Conservation (phyloP, 805 yeast species). For the Sugiyamaella mastotermitis region DNA sequence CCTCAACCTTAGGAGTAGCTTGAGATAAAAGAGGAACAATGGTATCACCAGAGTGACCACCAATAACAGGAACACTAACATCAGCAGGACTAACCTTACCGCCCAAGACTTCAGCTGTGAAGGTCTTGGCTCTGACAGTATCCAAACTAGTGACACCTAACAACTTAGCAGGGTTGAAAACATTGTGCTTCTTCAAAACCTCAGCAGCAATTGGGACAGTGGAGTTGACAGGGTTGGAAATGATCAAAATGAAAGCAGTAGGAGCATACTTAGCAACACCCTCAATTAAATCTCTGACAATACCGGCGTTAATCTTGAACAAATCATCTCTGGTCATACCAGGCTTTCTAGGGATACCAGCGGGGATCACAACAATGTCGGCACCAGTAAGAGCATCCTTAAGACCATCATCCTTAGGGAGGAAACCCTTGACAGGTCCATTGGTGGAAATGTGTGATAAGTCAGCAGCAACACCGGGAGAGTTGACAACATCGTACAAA, state of each 20-base stretch:
- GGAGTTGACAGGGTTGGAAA: conserved; percentile 92
- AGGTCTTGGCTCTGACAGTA: conserved; percentile 80
- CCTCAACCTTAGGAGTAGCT: conserved; percentile 30
- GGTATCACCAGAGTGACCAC: conserved; percentile 95
- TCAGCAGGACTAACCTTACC: conserved; percentile 38
- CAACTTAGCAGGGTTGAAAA: conserved; percentile 63
- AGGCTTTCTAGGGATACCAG: conserved; percentile 91
- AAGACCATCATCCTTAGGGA: conserved; percentile 61
- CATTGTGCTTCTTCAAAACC: conserved; percentile 60
- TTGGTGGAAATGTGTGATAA: conserved; percentile 75
- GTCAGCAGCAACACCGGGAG: conserved; percentile 86
- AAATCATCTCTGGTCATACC: conserved; percentile 92
- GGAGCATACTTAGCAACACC: conserved; percentile 71
- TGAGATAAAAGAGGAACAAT: conserved; percentile 76
- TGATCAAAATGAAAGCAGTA: conserved; percentile 69
- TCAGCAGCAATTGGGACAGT: conserved; percentile 87
- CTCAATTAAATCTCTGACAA: conserved; percentile 65
- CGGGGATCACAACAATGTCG: conserved; percentile 84
- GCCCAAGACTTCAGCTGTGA: conserved; percentile 51
- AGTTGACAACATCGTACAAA: conserved; percentile 76
- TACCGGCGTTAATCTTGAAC: conserved; percentile 77
- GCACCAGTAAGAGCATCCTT: conserved; percentile 67
- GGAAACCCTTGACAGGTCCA: conserved; percentile 51
- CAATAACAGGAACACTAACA: conserved; percentile 65
- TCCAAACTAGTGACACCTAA: conserved; percentile 90